A percentile compares a stretch with the other conserved stretches of the same genome.
Evolutionary conservation across 495 filamentous ascomycete genomes (phyloP).

Genomic region (Amorphotheca resinae): DNA sequence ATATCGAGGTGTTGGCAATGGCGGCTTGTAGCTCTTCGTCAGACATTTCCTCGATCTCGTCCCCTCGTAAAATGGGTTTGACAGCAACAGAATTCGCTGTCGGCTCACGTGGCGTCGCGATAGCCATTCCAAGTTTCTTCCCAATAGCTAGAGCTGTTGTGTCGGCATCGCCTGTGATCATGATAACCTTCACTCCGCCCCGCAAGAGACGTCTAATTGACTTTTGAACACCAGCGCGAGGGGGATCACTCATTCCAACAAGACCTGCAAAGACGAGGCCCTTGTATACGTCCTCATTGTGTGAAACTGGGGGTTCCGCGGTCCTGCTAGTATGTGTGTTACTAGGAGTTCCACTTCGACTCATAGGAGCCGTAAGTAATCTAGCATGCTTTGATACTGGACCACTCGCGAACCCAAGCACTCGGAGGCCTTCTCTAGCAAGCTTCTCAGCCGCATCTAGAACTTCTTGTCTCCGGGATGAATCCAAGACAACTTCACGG

Average conservation of each 20-base stretch:
- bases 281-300: conserved; percentile 62
- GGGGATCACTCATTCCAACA: conserved; percentile 95
- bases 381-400: conserved; percentile 22
- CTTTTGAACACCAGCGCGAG: conserved; percentile 74
- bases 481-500: conserved; percentile 75
- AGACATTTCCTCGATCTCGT: conserved; percentile 84
- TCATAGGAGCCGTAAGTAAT: conserved; percentile 26
- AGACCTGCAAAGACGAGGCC: conserved; percentile 81
- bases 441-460: conserved; percentile 76
- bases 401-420: conserved; percentile 87
- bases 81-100: conserved; percentile 32
- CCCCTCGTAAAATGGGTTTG: conserved; percentile 71
- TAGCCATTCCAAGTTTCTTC: conserved; percentile 82
- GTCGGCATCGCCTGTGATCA: conserved; percentile 96
- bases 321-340: conserved; percentile 17
- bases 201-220: conserved; percentile 85
- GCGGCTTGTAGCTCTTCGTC: conserved; percentile 69
- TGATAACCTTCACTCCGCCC: conserved; percentile 89
- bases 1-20: conserved; percentile 80
- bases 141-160: conserved; percentile 89
- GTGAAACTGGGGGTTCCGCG: conserved; percentile 29
- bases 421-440: conserved; percentile 82
- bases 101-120: conserved; percentile 34
- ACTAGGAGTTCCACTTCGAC: conserved; percentile 22
- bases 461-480: conserved; percentile 58